A percentile compares a stretch with the other conserved stretches of the same genome.
Evolutionary conservation across 164 flowering plant species (phyloP).

Genomic region (Echeveria elegans): DNA sequence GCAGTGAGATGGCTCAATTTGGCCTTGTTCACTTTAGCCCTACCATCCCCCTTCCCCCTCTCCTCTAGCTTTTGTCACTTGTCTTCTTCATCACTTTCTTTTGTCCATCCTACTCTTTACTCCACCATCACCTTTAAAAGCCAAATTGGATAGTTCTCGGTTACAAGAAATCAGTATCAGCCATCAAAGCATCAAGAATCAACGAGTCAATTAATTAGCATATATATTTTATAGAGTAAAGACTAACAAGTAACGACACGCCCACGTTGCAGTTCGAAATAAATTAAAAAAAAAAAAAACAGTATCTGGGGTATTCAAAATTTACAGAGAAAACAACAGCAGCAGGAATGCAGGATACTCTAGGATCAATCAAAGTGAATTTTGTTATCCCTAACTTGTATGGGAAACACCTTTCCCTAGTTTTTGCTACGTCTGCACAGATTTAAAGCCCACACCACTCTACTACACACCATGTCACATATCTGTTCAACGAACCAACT

Average conservation of each 20-base stretch:
- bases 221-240: neutral
- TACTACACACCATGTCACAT: neutral
- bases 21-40: slow-evolving; percentile 26
- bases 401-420: slow-evolving; percentile 7
- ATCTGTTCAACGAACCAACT: neutral
- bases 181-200: neutral
- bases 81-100: slow-evolving; percentile 3
- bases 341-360: neutral
- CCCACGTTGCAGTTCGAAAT: neutral
- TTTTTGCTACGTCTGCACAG: slow-evolving; percentile 1
- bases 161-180: neutral
- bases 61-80: slow-evolving; percentile 2
- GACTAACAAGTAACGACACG: neutral
- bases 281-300: no score
- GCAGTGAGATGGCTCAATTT: slow-evolving; percentile 18
- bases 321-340: neutral
- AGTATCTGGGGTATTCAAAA: slow-evolving; percentile 5
- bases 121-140: neutral
- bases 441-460: slow-evolving; percentile 7
- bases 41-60: neutral
- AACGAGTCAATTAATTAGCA: no score
- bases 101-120: neutral
- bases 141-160: neutral
- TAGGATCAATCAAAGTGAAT: neutral
- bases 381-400: slow-evolving; percentile 6